Conservation (phyloP, 257 asterid species). For the Ajuga chamaepitys region DNA sequence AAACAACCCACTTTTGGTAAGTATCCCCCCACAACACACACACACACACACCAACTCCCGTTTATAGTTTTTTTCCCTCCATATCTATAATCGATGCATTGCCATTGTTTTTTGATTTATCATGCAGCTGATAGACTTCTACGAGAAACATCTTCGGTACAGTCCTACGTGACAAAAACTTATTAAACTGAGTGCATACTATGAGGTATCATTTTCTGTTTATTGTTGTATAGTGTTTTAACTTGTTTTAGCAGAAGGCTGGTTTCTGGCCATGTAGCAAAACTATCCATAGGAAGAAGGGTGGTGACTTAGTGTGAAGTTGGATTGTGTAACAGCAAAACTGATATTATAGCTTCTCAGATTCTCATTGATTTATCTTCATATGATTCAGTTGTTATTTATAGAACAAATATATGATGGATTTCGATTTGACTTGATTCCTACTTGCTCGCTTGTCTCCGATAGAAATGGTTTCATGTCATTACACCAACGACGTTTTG, state of each 20-base stretch:
- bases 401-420: not conserved
- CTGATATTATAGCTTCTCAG: not conserved
- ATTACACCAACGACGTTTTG: too few relatives aligned
- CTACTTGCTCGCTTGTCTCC: not conserved
- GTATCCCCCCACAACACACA: too few relatives aligned
- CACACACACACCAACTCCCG: too few relatives aligned
- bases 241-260: constrained; percentile 30
- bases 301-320: constrained; percentile 21
- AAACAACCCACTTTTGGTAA: constrained; percentile 74
- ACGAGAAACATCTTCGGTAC: constrained; percentile 77
- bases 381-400: not conserved
- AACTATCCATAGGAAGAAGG: constrained; percentile 11
- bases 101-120: not conserved
- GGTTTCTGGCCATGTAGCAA: constrained; percentile 18
- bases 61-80: not conserved
- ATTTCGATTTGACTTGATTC: not conserved
- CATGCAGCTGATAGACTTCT: constrained; percentile 76
- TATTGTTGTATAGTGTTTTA: constrained; percentile 30
- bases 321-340: constrained; percentile 12
- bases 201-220: constrained; percentile 6
- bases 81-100: not conserved
- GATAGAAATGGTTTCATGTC: not conserved
- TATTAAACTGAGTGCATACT: constrained; percentile 8
- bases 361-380: constrained; percentile 11
- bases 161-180: constrained; percentile 27